phyloP scores from a whole-genome alignment of 768 basidiomycete species.

The Macrocybe gigantea region DNA sequence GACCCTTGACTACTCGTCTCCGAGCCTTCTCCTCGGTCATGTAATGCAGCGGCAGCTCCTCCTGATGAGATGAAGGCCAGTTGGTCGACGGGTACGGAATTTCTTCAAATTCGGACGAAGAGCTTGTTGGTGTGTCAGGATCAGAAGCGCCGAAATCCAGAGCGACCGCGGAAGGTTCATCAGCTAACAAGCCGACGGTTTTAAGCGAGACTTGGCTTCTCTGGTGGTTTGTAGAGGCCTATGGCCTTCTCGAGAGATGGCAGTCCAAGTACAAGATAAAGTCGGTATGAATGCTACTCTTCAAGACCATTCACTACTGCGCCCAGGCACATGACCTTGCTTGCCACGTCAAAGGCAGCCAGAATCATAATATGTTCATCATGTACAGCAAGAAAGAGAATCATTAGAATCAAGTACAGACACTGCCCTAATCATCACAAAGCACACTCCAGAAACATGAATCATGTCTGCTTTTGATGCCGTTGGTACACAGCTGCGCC shows the following conservation, averaged over 20 bases:
- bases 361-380: not conserved
- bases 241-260: too few relatives aligned
- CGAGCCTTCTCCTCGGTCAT: slow-evolving; percentile 67
- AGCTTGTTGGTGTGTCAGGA: slow-evolving; percentile 39
- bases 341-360: slow-evolving; percentile 25
- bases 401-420: slow-evolving; percentile 1
- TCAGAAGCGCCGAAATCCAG: slow-evolving; percentile 62
- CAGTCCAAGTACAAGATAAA: too few relatives aligned
- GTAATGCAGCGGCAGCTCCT: slow-evolving; percentile 44
- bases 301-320: not conserved
- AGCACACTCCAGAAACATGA: slow-evolving; percentile 1
- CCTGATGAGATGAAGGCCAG: slow-evolving; percentile 26
- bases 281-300: too few relatives aligned
- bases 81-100: slow-evolving; percentile 48
- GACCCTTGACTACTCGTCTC: slow-evolving; percentile 26
- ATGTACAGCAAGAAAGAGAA: slow-evolving; percentile 5
- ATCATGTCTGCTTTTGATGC: slow-evolving; percentile 14
- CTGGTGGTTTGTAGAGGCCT: too few relatives aligned
- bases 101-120: slow-evolving; percentile 70
- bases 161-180: slow-evolving; percentile 63
- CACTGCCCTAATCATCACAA: not conserved
- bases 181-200: slow-evolving; percentile 22
- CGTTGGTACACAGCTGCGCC: slow-evolving; percentile 20
- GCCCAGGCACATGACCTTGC: slow-evolving; percentile 18
- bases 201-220: not conserved